Evolutionary conservation across 192 early-diverging fungal genomes (phyloP).

Genomic region (Linnemannia exigua): DNA sequence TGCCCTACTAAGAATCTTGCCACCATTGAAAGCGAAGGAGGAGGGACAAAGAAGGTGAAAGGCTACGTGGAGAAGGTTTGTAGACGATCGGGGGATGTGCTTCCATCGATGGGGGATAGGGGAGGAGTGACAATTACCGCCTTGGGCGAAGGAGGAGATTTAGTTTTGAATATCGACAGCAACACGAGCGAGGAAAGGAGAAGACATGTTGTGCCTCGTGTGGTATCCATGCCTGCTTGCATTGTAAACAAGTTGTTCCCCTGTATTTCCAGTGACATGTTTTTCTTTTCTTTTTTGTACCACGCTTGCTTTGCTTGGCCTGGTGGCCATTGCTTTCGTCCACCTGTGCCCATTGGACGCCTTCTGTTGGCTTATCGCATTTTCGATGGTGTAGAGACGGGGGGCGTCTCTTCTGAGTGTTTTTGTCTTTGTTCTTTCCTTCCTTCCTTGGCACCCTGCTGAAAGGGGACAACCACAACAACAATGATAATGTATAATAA

Average conservation of each 20-base stretch:
- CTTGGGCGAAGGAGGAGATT: not conserved
- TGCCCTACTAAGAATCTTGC: not conserved
- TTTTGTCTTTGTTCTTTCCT: not conserved
- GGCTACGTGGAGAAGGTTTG: not conserved
- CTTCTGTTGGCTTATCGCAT: constrained; percentile 31
- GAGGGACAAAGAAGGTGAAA: not conserved
- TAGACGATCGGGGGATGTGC: not conserved
- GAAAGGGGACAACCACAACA: too few species aligned
- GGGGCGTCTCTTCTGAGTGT: not conserved
- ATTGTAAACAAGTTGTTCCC: not conserved
- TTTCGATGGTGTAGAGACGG: too few species aligned
- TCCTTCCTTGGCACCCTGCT: not conserved
- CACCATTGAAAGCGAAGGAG: not conserved
- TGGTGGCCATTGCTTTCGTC: constrained; percentile 5
- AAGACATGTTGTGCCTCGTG: not conserved
- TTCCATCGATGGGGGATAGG: not conserved
- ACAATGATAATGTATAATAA: too few species aligned
- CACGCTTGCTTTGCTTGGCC: not conserved
- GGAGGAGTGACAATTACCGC: not conserved
- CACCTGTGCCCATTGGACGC: constrained; percentile 27
- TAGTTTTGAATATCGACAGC: not conserved
- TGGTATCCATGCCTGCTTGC: not conserved
- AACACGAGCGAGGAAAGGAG: not conserved
- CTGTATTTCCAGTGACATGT: not conserved
- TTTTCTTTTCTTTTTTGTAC: not conserved